Base-by-base conservation (phyloP, 257 asterid genomes). In the Lavandula angustifolia region DNA sequence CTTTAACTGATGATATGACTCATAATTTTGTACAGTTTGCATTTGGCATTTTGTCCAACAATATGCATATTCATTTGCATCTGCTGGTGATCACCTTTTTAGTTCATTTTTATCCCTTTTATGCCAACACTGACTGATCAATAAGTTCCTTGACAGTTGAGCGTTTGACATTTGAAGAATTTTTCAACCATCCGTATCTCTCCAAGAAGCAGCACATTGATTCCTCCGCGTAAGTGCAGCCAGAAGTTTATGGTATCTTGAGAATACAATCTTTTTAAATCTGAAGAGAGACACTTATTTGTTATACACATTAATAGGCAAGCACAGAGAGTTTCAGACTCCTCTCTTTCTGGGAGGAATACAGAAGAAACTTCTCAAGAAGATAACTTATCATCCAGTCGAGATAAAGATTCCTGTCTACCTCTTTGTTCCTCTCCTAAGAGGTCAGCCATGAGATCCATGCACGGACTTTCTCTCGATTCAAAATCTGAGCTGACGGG, bases 141-240 rank as follows among this genome's bases (percentile, higher is more conserved):
- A 38, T 66, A 52, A 55, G 16, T 41, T 70, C 29, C 51, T 22
- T 65, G 56, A 22, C 87, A 91, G 98, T 88, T 82, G 94, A 84
- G 80, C 79, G 96, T 41, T 73, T 91, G 89, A 86, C 96, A 14
- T 91, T 86, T 81, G 96, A 86, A 68, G 98, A 91, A 75, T 88
- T 91, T 70, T 91, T 91, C 75, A 81, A 86, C 83, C 98, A 91
- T 78, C 87, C 94, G 54, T 91, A 80, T 81, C 87, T 91, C 62
- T 81, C 89, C 47, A 81, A 75, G 62, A 77, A 72, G 73, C 84
- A 76, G 58, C 82, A 85, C 16, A 84, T 80, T 75, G 84, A 80
- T 62, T 54, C 78, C 8, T 42, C 59, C 61, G 76, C 96, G 96
- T 88, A 76, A 76, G 60, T 34, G 31, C 43, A 13, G 73, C 64